Percentiles rank a stretch among this genome's conserved stretches.
These are phyloP conservation scores for Acanthamoeba lenticulata DNA, from an alignment of 208 protist genomes.

Conservation along the genomic window DNA sequence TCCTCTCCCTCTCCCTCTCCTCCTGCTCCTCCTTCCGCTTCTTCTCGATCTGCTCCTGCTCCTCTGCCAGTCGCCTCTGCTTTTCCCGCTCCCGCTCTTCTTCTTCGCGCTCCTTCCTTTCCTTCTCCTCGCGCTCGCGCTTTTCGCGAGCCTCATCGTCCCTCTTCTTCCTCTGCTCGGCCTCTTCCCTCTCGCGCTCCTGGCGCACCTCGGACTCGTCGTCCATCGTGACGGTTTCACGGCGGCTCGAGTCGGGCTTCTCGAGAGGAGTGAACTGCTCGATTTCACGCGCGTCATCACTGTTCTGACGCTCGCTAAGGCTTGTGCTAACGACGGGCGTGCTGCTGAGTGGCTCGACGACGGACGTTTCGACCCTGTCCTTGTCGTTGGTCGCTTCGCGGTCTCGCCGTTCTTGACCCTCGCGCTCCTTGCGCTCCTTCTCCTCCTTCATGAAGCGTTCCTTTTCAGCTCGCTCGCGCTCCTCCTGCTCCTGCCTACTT, in stretches of 20 bases:
- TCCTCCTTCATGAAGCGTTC: neutral
- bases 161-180: neutral
- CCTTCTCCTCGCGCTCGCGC: neutral
- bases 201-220: neutral
- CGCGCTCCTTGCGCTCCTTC: no score
- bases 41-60: no score
- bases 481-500: neutral
- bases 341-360: no score
- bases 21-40: neutral
- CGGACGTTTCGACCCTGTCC: no score
- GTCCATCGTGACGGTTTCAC: neutral
- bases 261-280: neutral
- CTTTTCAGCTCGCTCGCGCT: no score
- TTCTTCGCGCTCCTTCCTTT: neutral
- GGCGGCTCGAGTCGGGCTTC: neutral
- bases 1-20: constrained; percentile 33
- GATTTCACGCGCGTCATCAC: neutral
- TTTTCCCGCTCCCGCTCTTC: neutral
- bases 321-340: no score
- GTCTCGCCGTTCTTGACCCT: no score
- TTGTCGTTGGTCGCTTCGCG: neutral
- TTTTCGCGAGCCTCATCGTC: no score
- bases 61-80: no score
- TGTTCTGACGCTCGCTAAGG: no score
- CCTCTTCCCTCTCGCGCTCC: neutral